Percentiles rank a stretch among this genome's conserved stretches.
phyloP scores from a whole-genome alignment of 2,329 filamentous ascomycete genomes.

The Fusarium brachygibbosum region DNA sequence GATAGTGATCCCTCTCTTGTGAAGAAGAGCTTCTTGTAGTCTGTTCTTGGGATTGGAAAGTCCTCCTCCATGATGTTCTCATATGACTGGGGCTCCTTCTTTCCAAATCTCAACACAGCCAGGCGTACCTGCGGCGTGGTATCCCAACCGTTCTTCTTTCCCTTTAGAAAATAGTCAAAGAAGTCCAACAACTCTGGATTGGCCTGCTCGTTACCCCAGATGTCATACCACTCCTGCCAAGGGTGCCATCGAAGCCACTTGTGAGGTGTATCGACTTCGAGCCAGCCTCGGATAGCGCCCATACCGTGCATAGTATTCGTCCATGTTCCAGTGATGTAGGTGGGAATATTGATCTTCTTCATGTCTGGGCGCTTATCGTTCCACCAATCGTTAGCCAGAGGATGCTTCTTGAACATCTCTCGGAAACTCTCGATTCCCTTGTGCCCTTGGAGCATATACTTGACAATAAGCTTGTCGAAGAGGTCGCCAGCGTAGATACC shows the following conservation, averaged over 20 bases:
- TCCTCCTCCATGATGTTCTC: constrained; percentile 11
- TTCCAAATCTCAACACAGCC: constrained; percentile 6
- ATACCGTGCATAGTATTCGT: constrained; percentile 25
- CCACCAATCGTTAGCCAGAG: constrained; percentile 16
- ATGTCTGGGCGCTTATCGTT: constrained; percentile 17
- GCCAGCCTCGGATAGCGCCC: constrained; percentile 16
- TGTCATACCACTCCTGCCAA: constrained; percentile 32
- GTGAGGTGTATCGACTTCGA: constrained; percentile 7
- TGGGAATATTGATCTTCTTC: constrained; percentile 20
- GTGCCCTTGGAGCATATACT: constrained; percentile 24
- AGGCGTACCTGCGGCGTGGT: not conserved
- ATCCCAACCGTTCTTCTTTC: constrained; percentile 4
- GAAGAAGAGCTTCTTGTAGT: constrained; percentile 16
- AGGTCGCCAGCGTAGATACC: constrained; percentile 12
- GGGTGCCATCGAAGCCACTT: constrained; percentile 26
- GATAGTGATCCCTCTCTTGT: not conserved
- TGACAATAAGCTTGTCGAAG: constrained; percentile 12
- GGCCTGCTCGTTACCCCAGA: constrained; percentile 19
- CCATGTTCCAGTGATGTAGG: constrained; percentile 17
- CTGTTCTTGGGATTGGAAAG: constrained; percentile 9
- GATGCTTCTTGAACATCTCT: constrained; percentile 11
- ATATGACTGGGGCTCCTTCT: constrained; percentile 18
- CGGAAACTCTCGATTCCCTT: constrained; percentile 14
- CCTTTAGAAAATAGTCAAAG: constrained; percentile 15
- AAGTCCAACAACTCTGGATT: not conserved